Evolutionary conservation across 2,329 filamentous ascomycete genomes (phyloP), one percentile per base, ranked within the genome.

Genomic region (Paecilomyces fulvus): DNA sequence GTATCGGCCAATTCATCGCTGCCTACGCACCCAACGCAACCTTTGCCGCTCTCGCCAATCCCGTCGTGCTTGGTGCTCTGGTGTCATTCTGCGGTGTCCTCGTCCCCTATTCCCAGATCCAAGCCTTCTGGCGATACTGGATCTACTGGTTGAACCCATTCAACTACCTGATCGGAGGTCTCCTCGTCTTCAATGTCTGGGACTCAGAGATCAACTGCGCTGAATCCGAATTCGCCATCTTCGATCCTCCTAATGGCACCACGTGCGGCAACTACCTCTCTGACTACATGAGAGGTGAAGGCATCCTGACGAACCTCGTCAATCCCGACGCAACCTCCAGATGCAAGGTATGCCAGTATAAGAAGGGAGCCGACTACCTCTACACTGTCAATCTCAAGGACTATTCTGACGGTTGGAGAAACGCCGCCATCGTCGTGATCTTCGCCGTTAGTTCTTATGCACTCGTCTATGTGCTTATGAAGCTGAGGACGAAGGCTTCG

Each of bases 1-100:
- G 78, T 60, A 90, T 85, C 82, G 89, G 87, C 12, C 88, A 90
- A 68, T 90, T 87, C 83, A 87, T 92, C 61, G 87, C 85, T 56
- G 88, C 89, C 0, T 90, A 89, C 67, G 86, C 88, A 0, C 87
- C 73, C 37, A 77, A 77, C 59, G 73, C 88, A 0, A 83, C 79
- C 54, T 89, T 90, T 68, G 88, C 86, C 0, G 83, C 88, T 53
- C 87, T 90, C 58, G 83, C 83, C 49, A 89, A 90, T 65, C 87
- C 87, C 0, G 85, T 90, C 73, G 86, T 90, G 76, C 86, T 90
- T 71, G 82, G 88, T 65, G 81, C 86, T 70, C 85, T 89, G 60
- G 78, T 79, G 11, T 72, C 87, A 2, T 89, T 90, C 77, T 89
- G 88, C 68, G 87, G 87, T 53, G 83, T 90, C 11, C 80, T 90